These are phyloP conservation scores for Podila epigama DNA, from an alignment of 192 early-diverging fungal genomes.

Conservation along the genomic window DNA sequence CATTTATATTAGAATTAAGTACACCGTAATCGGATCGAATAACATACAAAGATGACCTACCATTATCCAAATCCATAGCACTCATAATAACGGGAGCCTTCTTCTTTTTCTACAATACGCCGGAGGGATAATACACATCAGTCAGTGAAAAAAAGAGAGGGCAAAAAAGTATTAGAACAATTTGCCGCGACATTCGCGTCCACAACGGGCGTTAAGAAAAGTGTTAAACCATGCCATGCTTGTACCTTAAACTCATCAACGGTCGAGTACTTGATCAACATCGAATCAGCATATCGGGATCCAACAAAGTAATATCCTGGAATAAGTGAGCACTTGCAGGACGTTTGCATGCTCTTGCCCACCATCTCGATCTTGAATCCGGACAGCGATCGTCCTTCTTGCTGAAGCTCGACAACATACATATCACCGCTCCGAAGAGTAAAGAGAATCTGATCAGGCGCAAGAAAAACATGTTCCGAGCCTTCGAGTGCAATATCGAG, in stretches of 20 bases:
- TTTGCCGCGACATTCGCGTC: no score
- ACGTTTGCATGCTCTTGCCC: slow-evolving; percentile 58
- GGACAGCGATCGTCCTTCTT: slow-evolving; percentile 82
- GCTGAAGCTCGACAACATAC: slow-evolving; percentile 73
- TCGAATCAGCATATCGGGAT: slow-evolving; percentile 68
- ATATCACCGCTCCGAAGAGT: slow-evolving; percentile 77
- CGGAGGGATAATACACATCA: no score
- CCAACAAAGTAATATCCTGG: slow-evolving; percentile 75
- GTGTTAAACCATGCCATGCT: neutral
- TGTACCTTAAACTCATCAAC: slow-evolving; percentile 40
- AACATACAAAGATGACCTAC: no score
- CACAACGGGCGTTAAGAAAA: no score
- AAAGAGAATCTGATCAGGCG: slow-evolving; percentile 74
- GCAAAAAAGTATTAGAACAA: neutral
- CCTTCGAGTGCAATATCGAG: slow-evolving; percentile 81
- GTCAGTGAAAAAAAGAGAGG: neutral
- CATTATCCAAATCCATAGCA: slow-evolving; percentile 42
- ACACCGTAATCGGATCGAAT: no score
- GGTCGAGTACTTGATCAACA: slow-evolving; percentile 71
- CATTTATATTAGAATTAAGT: neutral
- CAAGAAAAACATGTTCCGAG: slow-evolving; percentile 67
- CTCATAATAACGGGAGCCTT: slow-evolving; percentile 1
- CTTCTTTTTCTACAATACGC: slow-evolving; percentile 38
- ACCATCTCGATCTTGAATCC: slow-evolving; percentile 66
- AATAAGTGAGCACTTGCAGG: slow-evolving; percentile 57